A percentile compares a stretch with the other conserved stretches of the same genome.
Conservation (phyloP, 345 rosid species). For the Anastatica hierochuntica region DNA sequence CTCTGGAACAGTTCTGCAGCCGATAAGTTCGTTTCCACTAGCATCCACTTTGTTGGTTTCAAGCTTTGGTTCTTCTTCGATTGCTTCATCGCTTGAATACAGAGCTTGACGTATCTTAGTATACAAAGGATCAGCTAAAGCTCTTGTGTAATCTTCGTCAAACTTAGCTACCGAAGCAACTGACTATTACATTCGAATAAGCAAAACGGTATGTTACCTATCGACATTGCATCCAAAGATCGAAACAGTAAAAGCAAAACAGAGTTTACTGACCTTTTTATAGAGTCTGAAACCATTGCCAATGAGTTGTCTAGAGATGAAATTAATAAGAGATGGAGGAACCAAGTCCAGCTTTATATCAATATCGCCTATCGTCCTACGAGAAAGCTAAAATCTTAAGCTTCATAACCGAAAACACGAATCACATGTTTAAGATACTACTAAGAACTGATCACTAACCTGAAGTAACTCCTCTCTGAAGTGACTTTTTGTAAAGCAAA, state of each 20-base stretch:
- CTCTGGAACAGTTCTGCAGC: conserved; percentile 31
- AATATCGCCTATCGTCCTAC: conserved; percentile 69
- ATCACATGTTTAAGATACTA: no score
- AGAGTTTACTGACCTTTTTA: conserved; percentile 54
- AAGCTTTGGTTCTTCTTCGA: conserved; percentile 14
- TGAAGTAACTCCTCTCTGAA: conserved; percentile 69
- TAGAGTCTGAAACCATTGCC: conserved; percentile 87
- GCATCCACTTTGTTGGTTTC: conserved; percentile 1
- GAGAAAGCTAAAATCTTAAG: conserved; percentile 2
- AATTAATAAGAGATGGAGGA: conserved; percentile 84
- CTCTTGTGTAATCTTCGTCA: conserved; percentile 58
- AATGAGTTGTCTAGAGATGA: conserved; percentile 76
- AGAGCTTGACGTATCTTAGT: conserved; percentile 44
- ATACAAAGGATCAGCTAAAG: conserved; percentile 61
- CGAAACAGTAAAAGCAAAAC: background rate
- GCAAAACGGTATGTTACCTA: background rate
- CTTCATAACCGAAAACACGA: background rate
- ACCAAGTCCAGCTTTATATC: conserved; percentile 89
- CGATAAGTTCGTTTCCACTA: conserved; percentile 7
- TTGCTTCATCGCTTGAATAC: conserved; percentile 19
- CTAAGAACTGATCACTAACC: conserved; percentile 71
- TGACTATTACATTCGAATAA: conserved; percentile 33
- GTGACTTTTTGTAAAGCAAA: conserved; percentile 85
- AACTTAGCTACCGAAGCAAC: conserved; percentile 49
- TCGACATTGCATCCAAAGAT: background rate